phyloP scores from a whole-genome alignment of 2,329 filamentous ascomycete genomes.

The Phoma sp. region DNA sequence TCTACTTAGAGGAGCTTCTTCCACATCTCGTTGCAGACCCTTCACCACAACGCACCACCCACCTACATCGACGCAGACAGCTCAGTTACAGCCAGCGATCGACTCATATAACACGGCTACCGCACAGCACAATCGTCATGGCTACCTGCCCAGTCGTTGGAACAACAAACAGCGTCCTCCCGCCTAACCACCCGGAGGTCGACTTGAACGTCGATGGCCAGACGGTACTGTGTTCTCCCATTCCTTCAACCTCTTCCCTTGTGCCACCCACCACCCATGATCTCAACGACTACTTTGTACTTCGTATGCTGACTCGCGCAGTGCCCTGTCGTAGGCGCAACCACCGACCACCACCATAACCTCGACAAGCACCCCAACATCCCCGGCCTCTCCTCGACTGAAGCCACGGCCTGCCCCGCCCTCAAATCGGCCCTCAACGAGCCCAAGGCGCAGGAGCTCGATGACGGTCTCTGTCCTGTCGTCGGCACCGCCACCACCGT shows the following conservation, averaged over 20 bases:
- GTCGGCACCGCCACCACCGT: constrained; percentile 52
- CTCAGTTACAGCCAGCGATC: not conserved
- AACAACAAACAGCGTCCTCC: constrained; percentile 53
- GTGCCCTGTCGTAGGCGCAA: constrained; percentile 55
- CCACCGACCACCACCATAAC: constrained; percentile 54
- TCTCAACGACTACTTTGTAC: too few relatives aligned
- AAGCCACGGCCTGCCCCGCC: constrained; percentile 51
- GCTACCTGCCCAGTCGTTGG: constrained; percentile 48
- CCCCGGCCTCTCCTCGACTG: constrained; percentile 31
- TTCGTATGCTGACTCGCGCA: constrained; percentile 16
- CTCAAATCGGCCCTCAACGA: constrained; percentile 48
- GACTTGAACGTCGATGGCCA: constrained; percentile 50
- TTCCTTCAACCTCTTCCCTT: too few relatives aligned
- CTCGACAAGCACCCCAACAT: constrained; percentile 51
- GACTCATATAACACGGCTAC: too few relatives aligned
- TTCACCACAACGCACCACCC: not conserved
- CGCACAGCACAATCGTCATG: constrained; percentile 15
- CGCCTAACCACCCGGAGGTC: constrained; percentile 52
- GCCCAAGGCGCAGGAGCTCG: constrained; percentile 47
- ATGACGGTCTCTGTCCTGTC: constrained; percentile 53
- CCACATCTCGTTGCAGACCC: constrained; percentile 8
- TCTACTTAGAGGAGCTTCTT: constrained; percentile 4
- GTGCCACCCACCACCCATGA: not conserved
- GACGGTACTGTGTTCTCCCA: constrained; percentile 13
- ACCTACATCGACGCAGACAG: not conserved